Conservation (phyloP, 2,329 filamentous ascomycete genomes). For the Colletotrichum caudatum region DNA sequence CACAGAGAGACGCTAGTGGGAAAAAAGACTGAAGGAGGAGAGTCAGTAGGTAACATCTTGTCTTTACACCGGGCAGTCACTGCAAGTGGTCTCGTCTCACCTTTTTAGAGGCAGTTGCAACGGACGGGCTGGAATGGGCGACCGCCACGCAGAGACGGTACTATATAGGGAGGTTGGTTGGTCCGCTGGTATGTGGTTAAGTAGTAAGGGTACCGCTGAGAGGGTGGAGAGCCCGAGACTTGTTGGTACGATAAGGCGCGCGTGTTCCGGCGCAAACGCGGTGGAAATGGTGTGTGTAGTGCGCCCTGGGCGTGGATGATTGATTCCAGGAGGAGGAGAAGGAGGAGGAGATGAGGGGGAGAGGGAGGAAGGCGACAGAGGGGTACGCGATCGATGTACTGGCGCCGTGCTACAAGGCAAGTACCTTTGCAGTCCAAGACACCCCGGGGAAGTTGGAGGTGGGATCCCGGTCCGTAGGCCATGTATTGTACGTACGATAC, state of each 20-base stretch:
- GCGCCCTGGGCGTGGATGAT: not conserved
- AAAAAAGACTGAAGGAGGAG: not conserved
- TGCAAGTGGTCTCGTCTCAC: conserved; percentile 40
- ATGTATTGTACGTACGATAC: too few species aligned
- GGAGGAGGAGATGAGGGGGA: too few species aligned
- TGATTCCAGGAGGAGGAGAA: not conserved
- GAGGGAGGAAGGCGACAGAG: not conserved
- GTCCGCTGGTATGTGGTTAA: not conserved
- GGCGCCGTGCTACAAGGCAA: conserved; percentile 5
- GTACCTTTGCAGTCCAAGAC: conserved; percentile 28
- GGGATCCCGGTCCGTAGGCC: conserved; percentile 34
- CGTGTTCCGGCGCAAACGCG: conserved; percentile 9
- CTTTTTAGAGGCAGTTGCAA: conserved; percentile 37
- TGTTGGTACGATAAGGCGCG: conserved; percentile 4
- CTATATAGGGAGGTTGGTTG: conserved; percentile 7
- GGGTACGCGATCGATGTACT: conserved; percentile 19
- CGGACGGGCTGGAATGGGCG: conserved; percentile 37
- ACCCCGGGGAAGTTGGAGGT: conserved; percentile 16
- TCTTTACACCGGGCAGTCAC: not conserved
- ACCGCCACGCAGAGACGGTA: conserved; percentile 19
- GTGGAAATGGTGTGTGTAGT: conserved; percentile 5
- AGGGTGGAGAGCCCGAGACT: conserved; percentile 10
- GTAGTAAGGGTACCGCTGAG: not conserved
- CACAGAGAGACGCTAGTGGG: not conserved
- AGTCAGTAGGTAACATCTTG: not conserved